phyloP scores from a whole-genome alignment of 2,329 filamentous ascomycete genomes.

The Aureobasidium musti region DNA sequence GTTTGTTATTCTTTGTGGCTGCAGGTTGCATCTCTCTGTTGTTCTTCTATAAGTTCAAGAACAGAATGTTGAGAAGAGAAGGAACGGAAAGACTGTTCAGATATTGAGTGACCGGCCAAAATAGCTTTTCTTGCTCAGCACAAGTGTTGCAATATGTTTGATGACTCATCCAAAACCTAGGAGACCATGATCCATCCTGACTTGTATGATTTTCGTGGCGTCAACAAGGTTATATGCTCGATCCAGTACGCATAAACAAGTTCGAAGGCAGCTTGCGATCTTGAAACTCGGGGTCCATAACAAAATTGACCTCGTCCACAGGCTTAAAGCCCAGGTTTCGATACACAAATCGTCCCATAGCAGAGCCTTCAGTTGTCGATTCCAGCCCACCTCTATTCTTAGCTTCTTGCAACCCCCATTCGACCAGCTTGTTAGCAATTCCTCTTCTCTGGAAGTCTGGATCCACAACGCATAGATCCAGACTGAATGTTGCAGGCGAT shows the following conservation, averaged over 20 bases:
- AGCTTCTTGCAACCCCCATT: constrained; percentile 42
- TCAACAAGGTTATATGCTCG: not conserved
- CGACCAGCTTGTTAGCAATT: constrained; percentile 42
- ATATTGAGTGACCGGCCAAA: constrained; percentile 2
- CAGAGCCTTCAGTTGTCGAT: constrained; percentile 43
- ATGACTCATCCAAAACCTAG: no score
- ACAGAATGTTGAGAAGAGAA: constrained; percentile 36
- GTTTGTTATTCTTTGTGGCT: constrained; percentile 60
- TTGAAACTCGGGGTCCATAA: constrained; percentile 42
- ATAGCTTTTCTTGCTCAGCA: not conserved
- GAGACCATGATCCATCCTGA: no score
- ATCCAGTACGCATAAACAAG: constrained; percentile 42
- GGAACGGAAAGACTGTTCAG: constrained; percentile 26
- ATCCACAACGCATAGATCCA: constrained; percentile 57
- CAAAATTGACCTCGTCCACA: constrained; percentile 39
- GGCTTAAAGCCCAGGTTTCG: constrained; percentile 40
- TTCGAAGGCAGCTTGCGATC: constrained; percentile 40
- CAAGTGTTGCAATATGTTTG: not conserved
- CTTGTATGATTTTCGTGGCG: no score
- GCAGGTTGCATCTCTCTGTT: constrained; percentile 58
- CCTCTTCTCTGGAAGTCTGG: constrained; percentile 55
- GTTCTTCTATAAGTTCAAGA: constrained; percentile 57
- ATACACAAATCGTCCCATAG: constrained; percentile 43
- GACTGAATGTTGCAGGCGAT: constrained; percentile 52
- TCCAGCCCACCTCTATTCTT: constrained; percentile 41